Base-by-base conservation (phyloP, 2,329 filamentous ascomycete species). In the Fusarium ramigenum region DNA sequence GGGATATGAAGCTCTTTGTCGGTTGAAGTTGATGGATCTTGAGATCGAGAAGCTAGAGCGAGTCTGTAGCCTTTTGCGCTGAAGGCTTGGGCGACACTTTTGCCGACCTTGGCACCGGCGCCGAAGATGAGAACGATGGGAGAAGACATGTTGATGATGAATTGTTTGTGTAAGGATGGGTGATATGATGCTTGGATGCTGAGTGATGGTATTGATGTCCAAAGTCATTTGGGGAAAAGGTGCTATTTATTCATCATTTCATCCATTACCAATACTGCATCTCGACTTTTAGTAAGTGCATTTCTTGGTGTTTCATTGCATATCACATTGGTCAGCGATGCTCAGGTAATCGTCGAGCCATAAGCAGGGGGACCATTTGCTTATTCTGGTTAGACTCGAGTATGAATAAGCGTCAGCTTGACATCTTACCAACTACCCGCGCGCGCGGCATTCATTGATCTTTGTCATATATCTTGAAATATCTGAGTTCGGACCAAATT, bases 61-160 rank as follows among this genome's bases (percentile, higher is more conserved):
- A 70, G 54, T 47, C 52, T 73, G 11, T 66, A 70, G 2, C 69
- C 64, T 5, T 72, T 65, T 28, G 49, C 10, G 4, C 18, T 19
- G 9, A 72, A 60, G 5, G 64, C 44, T 19, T 73, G 40, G 4
- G 69, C 69, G 7, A 72, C 60, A 10, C 54, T 56, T n/a, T 30
- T 40, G 10, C 69, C 69, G 18, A 69, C 43, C 3, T 58, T 66
- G n/a, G 69, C 56, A 7, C 69, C 69, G 1, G 69, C 64, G 5
- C 69, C 69, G 9, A 72, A 60, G 16, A 72, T 61, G 9, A 72
- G 64, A 14, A 28, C 61, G 1, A 58, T 16, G 12, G 49, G 40
- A 4, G 58, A 47, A 16, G 47, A 25, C 66, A 69, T 69, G 14
- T 14, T 12, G 15, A n/a, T 23, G 9, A 19, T 37, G 4, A 3